Base-by-base conservation (phyloP, 2,329 filamentous ascomycete species). In the Coniella vitis region DNA sequence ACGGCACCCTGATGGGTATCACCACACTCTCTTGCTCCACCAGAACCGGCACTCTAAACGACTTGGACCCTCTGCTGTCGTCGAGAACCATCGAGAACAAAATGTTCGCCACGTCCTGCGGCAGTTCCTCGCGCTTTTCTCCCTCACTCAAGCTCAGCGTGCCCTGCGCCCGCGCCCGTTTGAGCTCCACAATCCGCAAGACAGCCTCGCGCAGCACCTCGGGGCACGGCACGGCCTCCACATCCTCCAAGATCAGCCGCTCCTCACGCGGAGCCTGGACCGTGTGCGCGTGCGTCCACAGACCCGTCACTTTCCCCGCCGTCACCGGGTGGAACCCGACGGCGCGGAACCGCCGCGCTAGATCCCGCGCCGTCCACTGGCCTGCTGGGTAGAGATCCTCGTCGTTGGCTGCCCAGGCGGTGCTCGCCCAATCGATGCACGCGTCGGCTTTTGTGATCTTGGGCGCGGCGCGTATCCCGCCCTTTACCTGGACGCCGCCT, bases 371-470 rank as follows among this genome's bases (percentile, higher is more conserved):
- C 1, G 68, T 68, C 72, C 79, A 80, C 3, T 59, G 63, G 1
- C 55, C 39, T 1, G 9, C 42, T 7, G 47, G 43, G 41, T 45
- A 48, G 31, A 48, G 19, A 3, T 2, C 13, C 25, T 29, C 25
- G 17, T 34, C 10, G 25, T 48, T 49, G 10, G 13, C 20, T 12
- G 31, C 52, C 52, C 52, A 54, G 31, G 20, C 8, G 20, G 19
- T 19, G 34, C 41, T 14, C n/a, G 38, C 38, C 75, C 84, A 88
- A 53, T 82, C 67, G 7, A 95, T 66, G 51, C 80, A 75, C 2
- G 72, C 69, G 57, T 91, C 81, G 5, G 73, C 66, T 48, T 83
- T 77, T 1, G 67, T 78, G 52, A 95, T 79, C 61, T 95, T 95
- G 1, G 80, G 78, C 1, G 91, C 91, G 58, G 84, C 76, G 21